Evolutionary conservation across 208 protist genomes (phyloP).

Genomic region (Trichomonas gallinae): DNA sequence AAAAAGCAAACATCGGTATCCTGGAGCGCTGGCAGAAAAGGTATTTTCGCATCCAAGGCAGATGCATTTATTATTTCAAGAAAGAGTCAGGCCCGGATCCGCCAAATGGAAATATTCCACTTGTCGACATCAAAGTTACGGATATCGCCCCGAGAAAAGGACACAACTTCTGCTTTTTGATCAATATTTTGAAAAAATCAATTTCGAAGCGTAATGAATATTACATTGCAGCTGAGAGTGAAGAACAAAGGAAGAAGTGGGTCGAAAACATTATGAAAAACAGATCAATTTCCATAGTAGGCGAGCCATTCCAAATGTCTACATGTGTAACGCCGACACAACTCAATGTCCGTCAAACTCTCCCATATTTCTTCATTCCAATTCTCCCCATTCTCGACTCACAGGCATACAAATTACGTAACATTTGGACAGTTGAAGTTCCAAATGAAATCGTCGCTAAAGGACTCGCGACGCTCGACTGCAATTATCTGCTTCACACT

Average conservation of each 20-base stretch:
- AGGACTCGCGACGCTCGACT: background rate
- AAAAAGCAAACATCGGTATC: background rate
- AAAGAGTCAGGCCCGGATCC: background rate
- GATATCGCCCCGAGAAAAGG: background rate
- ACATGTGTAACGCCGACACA: background rate
- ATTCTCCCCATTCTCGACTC: background rate
- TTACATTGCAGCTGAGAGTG: background rate
- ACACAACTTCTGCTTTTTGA: background rate
- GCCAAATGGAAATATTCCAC: background rate
- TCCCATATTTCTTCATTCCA: background rate
- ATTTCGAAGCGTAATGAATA: background rate
- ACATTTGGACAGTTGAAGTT: slow-evolving; percentile 2
- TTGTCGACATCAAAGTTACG: background rate
- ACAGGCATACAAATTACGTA: background rate
- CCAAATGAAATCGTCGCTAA: background rate
- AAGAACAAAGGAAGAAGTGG: background rate
- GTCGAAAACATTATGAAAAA: background rate
- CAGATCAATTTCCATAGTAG: background rate
- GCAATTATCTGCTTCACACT: background rate
- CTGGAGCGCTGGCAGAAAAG: background rate
- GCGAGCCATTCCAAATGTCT: background rate
- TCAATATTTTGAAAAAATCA: background rate
- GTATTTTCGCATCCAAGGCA: background rate
- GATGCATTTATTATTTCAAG: background rate
- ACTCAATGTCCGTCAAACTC: background rate